Percentiles rank a stretch among this genome's conserved stretches.
Conservation (phyloP, 331 rosid genomes). For the Phaseolus coccineus region DNA sequence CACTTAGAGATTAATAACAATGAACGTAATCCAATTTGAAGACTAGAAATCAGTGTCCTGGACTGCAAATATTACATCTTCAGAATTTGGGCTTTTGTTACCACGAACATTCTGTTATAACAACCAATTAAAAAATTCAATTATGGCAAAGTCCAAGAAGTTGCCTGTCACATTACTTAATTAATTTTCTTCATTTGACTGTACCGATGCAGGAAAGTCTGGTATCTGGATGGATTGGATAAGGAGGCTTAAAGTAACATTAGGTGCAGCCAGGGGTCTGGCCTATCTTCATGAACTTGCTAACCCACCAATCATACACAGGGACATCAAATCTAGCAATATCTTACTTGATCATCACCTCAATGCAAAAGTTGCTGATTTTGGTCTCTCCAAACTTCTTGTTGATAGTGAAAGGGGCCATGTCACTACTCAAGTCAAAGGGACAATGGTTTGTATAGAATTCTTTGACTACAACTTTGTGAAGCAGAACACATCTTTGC, state of each 20-base stretch:
- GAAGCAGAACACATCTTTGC: constrained; percentile 8
- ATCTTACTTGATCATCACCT: constrained; percentile 76
- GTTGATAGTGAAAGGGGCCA: constrained; percentile 78
- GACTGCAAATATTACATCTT: neutral
- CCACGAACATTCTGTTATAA: neutral
- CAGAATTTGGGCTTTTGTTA: neutral
- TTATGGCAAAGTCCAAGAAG: neutral
- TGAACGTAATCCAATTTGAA: neutral
- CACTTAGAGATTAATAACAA: neutral
- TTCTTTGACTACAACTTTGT: constrained; percentile 19
- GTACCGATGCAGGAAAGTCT: constrained; percentile 55
- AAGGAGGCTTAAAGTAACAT: constrained; percentile 57
- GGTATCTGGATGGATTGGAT: constrained; percentile 64
- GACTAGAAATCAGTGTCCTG: neutral
- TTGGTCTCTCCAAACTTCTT: constrained; percentile 91
- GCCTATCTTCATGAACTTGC: constrained; percentile 68
- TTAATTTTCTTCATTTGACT: constrained; percentile 17
- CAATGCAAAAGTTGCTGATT: constrained; percentile 88
- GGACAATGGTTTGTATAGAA: constrained; percentile 75
- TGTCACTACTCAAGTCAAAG: constrained; percentile 95
- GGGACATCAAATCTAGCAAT: constrained; percentile 89
- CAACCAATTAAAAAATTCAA: constrained; percentile 16
- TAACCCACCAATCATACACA: constrained; percentile 64
- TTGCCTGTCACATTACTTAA: constrained; percentile 2
- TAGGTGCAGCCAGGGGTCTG: constrained; percentile 60